A percentile compares a stretch with the other conserved stretches of the same genome.
Evolutionary conservation across 179 eudicot genomes (phyloP).

Genomic region (Beta corolliflora): DNA sequence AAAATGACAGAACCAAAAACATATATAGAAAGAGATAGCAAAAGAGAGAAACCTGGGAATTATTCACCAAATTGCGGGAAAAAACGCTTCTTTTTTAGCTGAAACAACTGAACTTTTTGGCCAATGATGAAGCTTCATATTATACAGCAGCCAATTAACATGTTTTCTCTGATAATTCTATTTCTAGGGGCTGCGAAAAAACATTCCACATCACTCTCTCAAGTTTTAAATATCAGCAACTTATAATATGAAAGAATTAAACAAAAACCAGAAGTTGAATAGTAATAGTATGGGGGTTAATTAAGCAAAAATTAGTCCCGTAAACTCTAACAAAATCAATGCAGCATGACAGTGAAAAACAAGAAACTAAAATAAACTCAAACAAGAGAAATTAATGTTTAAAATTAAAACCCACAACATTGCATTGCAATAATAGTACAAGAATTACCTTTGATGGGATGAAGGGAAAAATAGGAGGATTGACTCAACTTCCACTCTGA

Average conservation of each 20-base stretch:
- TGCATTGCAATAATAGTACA: too few relatives aligned
- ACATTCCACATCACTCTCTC: background rate
- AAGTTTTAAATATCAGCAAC: background rate
- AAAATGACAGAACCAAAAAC: conserved; percentile 1
- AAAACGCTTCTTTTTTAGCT: conserved; percentile 29
- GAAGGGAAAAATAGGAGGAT: too few relatives aligned
- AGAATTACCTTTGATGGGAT: too few relatives aligned
- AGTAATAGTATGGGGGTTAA: background rate
- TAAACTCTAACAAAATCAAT: background rate
- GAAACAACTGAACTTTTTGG: conserved; percentile 38
- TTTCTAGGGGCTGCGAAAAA: background rate
- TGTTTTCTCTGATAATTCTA: background rate
- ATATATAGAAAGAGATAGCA: background rate
- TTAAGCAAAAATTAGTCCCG: background rate
- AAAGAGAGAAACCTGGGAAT: conserved; percentile 43
- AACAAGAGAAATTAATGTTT: background rate
- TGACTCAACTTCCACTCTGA: too few relatives aligned
- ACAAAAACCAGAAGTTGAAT: background rate
- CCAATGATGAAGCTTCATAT: conserved; percentile 43
- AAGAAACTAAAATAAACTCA: too few relatives aligned
- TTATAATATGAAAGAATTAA: too few relatives aligned
- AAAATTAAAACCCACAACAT: too few relatives aligned
- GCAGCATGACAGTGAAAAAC: background rate
- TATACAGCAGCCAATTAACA: background rate
- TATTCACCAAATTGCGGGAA: conserved; percentile 20